Percentiles rank a stretch among this genome's conserved stretches.
These are phyloP conservation scores for Boletellus emodensis DNA, from an alignment of 768 basidiomycete species.

Conservation along the genomic window DNA sequence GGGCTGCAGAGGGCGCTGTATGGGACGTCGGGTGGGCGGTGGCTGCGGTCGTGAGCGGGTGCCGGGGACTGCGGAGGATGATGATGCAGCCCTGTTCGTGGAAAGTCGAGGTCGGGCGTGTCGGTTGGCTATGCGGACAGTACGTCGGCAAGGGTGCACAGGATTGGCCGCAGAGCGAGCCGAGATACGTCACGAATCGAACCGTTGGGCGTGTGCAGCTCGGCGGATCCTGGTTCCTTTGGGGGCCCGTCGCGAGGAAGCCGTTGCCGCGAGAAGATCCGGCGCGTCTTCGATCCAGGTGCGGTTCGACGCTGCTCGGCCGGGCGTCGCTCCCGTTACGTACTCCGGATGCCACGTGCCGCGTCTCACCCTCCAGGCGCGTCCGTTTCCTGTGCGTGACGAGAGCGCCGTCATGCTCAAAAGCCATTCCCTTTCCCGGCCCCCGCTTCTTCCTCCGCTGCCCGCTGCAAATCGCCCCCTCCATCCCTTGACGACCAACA, in stretches of 20 bases:
- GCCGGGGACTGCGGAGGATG: too few relatives aligned
- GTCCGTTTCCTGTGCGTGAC: slow-evolving; percentile 26
- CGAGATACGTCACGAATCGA: too few relatives aligned
- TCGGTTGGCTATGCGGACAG: background rate
- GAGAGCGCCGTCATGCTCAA: slow-evolving; percentile 7
- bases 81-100: slow-evolving; percentile 15
- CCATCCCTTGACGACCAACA: slow-evolving; percentile 30
- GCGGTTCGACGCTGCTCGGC: too few relatives aligned
- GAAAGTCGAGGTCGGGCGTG: too few relatives aligned
- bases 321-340: background rate
- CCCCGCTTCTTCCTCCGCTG: slow-evolving; percentile 19
- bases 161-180: background rate
- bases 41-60: too few relatives aligned
- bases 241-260: too few relatives aligned
- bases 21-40: too few relatives aligned
- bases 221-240: background rate
- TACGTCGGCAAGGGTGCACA: background rate
- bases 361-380: slow-evolving; percentile 13
- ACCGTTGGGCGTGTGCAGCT: too few relatives aligned
- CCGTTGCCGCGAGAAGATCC: background rate
- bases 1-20: slow-evolving; percentile 33
- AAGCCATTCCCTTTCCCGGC: too few relatives aligned
- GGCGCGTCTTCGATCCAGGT: too few relatives aligned
- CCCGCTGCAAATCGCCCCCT: slow-evolving; percentile 31
- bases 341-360: slow-evolving; percentile 22